Base-by-base conservation (phyloP, 192 early-diverging fungal genomes). In the Haplosporangium gracile region DNA sequence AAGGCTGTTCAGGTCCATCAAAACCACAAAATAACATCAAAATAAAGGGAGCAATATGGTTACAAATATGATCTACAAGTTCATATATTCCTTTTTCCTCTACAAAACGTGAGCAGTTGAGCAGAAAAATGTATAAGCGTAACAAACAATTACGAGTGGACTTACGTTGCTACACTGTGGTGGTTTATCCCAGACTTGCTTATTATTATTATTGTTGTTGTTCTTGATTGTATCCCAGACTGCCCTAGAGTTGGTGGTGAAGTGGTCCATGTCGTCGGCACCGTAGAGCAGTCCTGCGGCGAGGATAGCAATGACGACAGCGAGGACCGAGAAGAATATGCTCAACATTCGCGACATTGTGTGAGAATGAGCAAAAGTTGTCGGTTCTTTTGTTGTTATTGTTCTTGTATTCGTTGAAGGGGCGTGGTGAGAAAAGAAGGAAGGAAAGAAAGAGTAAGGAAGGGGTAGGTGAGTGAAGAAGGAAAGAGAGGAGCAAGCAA, bases 1-100 rank as follows among this genome's bases (percentile, higher is more conserved):
- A 85, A 16, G 91, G 91, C 91, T 93, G 85, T 34, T 6, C 32
- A 11, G 5, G 4, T n/a, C 55, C 34, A 42, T 39, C n/a, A 72
- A 22, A 45, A 45, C 2, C 13, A 45, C 43, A 72, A 53, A 18
- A n/a, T 38, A 74, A 70, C 2, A 45, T 15, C 11, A 45, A 45
- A 55, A 71, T 4, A 70, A 49, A 53, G 36, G 1, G 45, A 53
- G 2, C 36, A 10, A 26, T 47, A 69, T 34, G 16, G 73, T 75
- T 22, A 57, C 49, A 32, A 45, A 45, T 11, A 7, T 22, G 26
- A 42, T 63, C 40, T 39, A 18, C 18, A n/a, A 57, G 18, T 26
- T 45, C 43, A 26, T 26, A 57, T 5, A 2, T 57, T n/a, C 8
- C 22, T 32, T 26, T 45, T 10, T 5, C 10, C 9, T 72, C 20